Evolutionary conservation across 768 basidiomycete species (phyloP), one percentile per base, ranked within the genome.

Genomic region (Floccularia luteovirens): DNA sequence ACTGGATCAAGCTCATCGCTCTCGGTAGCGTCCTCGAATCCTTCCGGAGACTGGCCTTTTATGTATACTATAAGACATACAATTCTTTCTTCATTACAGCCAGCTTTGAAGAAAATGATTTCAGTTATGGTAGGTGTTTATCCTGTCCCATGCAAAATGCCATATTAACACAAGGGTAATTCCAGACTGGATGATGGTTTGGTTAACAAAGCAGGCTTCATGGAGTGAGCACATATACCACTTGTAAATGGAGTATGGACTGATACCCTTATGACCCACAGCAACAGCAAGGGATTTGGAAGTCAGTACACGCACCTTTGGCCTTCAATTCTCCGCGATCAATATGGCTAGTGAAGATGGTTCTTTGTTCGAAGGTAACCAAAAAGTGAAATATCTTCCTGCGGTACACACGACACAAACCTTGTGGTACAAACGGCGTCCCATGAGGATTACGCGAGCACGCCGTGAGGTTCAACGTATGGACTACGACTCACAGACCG

Each of bases 131-230:
- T 81, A 48, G 7, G 77, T 47, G 16, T 21, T 2, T 27, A 27
- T 8, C 40, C 47, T 35, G 33, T 4, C 16, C 19, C 38, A 40
- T 34, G 38, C 14, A 16, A 14, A 31, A 40, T 35, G 24, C 8
- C 17, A 22, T 40, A 34, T 47, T 28, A 32, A 19, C 25, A 22
- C 23, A 16, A n/a, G n/a, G 22, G 23, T 35, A 27, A 27, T 20
- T 42, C 31, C 17, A 84, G 81, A 70, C 27, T 87, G 84, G 84
- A 66, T 86, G 50, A 71, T 83, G 69, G 58, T 69, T 28, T 87
- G 83, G 82, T 56, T 86, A 0, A 75, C 79, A 3, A 66, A 67
- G 38, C 75, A 77, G 30, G 69, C 76, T 14, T 61, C 70, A n/a
- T 84, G 78, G 78, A 59, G 69, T 72, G 44, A 49, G 75, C 59